A percentile compares a stretch with the other conserved stretches of the same genome.
These are phyloP conservation scores for Penicillium sp. DNA, from an alignment of 2,329 filamentous ascomycete species.

Conservation along the genomic window DNA sequence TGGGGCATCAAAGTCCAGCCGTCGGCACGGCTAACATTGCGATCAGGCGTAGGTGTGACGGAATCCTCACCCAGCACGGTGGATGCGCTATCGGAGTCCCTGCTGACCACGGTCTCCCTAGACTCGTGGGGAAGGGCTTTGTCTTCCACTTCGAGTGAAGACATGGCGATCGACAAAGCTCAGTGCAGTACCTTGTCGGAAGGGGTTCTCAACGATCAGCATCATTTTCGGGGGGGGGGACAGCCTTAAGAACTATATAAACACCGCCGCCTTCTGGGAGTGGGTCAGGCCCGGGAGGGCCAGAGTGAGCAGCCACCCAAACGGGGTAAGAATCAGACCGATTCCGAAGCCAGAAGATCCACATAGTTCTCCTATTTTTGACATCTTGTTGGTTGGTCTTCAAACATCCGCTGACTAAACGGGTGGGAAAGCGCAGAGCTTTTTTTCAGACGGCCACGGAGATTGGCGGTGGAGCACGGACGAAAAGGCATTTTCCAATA, in stretches of 20 bases:
- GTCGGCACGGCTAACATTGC: slow-evolving; percentile 31
- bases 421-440: not conserved
- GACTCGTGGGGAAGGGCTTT: slow-evolving; percentile 13
- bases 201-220: not conserved
- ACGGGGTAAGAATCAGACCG: slow-evolving; percentile 8
- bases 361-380: slow-evolving; percentile 11
- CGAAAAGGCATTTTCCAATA: slow-evolving; percentile 6
- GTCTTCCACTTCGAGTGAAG: slow-evolving; percentile 21
- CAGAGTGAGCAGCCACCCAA: not conserved
- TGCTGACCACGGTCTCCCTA: slow-evolving; percentile 21
- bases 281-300: slow-evolving; percentile 8
- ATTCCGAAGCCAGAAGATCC: slow-evolving; percentile 15
- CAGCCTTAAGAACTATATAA: slow-evolving; percentile 21
- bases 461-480: slow-evolving; percentile 1
- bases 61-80: slow-evolving; percentile 34
- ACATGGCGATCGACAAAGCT: slow-evolving; percentile 1
- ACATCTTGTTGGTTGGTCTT: not conserved
- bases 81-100: slow-evolving; percentile 35
- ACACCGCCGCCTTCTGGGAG: not conserved
- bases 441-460: not conserved
- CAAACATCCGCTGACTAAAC: slow-evolving; percentile 16
- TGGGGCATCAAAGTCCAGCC: slow-evolving; percentile 58
- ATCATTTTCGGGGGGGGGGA: not conserved
- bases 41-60: slow-evolving; percentile 15
- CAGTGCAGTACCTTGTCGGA: not conserved